Evolutionary conservation across 495 filamentous ascomycete genomes (phyloP).

Genomic region (Penicillium antarcticum): DNA sequence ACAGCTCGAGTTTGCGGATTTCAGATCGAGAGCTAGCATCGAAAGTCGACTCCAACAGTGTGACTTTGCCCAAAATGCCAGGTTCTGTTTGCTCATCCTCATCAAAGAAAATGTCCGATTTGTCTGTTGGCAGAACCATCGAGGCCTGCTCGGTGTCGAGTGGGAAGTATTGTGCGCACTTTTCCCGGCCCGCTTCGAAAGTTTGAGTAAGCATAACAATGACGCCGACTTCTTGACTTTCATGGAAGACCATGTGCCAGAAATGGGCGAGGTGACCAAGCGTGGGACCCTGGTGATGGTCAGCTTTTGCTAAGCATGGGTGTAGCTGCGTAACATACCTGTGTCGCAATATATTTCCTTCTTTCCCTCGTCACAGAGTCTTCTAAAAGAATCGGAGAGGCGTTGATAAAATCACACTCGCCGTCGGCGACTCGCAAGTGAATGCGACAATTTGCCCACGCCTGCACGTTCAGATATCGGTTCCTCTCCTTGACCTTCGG

Average conservation of each 20-base stretch:
- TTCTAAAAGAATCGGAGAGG: constrained; percentile 74
- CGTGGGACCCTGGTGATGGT: constrained; percentile 71
- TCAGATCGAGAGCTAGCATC: constrained; percentile 51
- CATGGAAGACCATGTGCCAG: constrained; percentile 95
- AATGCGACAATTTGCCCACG: constrained; percentile 81
- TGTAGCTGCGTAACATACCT: constrained; percentile 40
- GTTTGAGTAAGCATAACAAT: constrained; percentile 96
- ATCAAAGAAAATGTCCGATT: constrained; percentile 29
- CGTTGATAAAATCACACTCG: constrained; percentile 91
- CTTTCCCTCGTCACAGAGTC: constrained; percentile 50
- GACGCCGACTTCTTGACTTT: constrained; percentile 73
- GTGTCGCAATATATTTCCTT: constrained; percentile 64
- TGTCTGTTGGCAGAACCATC: constrained; percentile 61
- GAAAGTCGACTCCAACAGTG: constrained; percentile 43
- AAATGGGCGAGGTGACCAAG: constrained; percentile 64
- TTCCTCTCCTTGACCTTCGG: constrained; percentile 58
- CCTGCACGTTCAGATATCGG: constrained; percentile 81
- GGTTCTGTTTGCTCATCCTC: constrained; percentile 17
- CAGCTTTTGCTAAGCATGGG: constrained; percentile 1
- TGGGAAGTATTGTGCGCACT: constrained; percentile 92
- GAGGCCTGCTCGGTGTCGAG: constrained; percentile 49
- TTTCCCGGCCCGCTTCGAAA: constrained; percentile 75
- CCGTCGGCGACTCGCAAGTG: constrained; percentile 78
- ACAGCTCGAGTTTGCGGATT: constrained; percentile 53
- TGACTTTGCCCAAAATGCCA: constrained; percentile 38